These are phyloP conservation scores for Jacaranda copaia DNA, from an alignment of 257 asterid species.

Conservation along the genomic window DNA sequence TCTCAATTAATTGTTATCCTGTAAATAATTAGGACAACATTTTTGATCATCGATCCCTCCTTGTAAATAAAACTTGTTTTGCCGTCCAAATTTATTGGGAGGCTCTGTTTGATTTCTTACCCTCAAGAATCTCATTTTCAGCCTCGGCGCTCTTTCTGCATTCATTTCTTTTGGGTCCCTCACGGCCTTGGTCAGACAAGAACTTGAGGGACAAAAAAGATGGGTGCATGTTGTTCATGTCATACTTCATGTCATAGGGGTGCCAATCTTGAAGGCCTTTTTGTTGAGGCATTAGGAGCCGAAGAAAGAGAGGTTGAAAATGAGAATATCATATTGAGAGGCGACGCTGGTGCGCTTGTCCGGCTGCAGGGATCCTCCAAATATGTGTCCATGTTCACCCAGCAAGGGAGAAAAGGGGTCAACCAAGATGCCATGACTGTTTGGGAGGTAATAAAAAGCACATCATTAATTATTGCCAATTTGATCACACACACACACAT, in stretches of 20 bases:
- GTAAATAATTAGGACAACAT: constrained; percentile 13
- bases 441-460: constrained; percentile 72
- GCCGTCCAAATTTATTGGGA: background rate
- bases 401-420: constrained; percentile 76
- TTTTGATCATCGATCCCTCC: constrained; percentile 5
- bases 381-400: constrained; percentile 64
- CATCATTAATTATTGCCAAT: background rate
- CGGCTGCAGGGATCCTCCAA: constrained; percentile 71
- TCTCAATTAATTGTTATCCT: constrained; percentile 32
- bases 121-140: constrained; percentile 14
- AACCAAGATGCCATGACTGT: constrained; percentile 95
- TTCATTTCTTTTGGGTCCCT: constrained; percentile 41
- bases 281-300: constrained; percentile 40
- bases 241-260: constrained; percentile 83
- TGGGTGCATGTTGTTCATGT: constrained; percentile 96
- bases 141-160: constrained; percentile 12
- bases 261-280: constrained; percentile 48
- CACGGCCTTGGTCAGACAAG: background rate
- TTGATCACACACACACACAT: too few relatives aligned
- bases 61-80: background rate
- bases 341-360: constrained; percentile 69
- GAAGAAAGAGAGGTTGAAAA: constrained; percentile 44
- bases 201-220: constrained; percentile 39
- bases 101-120: background rate
- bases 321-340: constrained; percentile 44